These are phyloP conservation scores for Claviceps sorghi DNA, from an alignment of 2,329 filamentous ascomycete genomes.

Conservation along the genomic window DNA sequence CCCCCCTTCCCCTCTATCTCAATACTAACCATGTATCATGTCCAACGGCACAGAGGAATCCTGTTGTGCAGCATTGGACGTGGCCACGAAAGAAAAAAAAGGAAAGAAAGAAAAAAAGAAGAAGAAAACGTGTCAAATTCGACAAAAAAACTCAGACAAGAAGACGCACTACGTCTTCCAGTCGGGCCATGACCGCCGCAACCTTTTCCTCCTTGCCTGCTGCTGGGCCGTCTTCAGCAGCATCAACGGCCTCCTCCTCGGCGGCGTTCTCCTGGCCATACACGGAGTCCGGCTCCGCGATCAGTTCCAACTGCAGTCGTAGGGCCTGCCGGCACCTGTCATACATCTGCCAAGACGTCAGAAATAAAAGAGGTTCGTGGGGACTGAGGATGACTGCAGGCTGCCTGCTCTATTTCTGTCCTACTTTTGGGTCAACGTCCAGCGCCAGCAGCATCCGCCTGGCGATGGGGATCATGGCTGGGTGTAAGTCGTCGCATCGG, in stretches of 20 bases:
- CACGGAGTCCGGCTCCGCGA: neutral
- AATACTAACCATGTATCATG: no score
- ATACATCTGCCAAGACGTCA: neutral
- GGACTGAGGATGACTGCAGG: neutral
- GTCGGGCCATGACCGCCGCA: neutral
- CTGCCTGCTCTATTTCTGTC: neutral
- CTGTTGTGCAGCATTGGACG: neutral
- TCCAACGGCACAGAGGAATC: no score
- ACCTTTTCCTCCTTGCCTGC: neutral
- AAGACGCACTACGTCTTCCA: neutral
- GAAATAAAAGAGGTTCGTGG: neutral
- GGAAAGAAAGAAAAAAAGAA: no score
- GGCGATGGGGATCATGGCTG: neutral
- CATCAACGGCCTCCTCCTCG: neutral
- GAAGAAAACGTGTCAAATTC: neutral
- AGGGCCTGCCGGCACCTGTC: neutral
- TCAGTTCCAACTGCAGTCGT: neutral
- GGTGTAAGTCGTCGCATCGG: neutral
- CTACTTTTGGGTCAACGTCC: neutral
- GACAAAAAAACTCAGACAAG: neutral
- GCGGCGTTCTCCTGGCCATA: neutral
- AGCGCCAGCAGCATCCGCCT: neutral
- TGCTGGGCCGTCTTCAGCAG: neutral
- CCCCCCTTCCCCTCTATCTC: neutral
- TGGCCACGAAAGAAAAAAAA: neutral